A percentile compares a stretch with the other conserved stretches of the same genome.
Evolutionary conservation across 768 basidiomycete genomes (phyloP).

Genomic region (Russula compacta): DNA sequence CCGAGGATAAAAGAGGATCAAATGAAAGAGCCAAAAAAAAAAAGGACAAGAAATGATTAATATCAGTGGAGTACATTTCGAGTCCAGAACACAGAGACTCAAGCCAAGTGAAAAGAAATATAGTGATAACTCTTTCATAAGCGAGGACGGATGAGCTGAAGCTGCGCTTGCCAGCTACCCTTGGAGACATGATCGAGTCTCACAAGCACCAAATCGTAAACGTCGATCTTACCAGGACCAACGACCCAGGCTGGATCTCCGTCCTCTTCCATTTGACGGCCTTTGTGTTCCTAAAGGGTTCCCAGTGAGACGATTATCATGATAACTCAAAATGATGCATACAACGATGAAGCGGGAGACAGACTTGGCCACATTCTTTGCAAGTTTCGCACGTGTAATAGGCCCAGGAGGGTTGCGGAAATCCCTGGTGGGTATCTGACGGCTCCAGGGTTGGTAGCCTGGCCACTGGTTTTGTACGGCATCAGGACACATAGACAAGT

Average conservation of each 20-base stretch:
- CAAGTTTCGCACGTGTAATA: constrained; percentile 67
- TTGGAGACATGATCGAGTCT: constrained; percentile 77
- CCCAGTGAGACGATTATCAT: neutral
- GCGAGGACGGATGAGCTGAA: constrained; percentile 36
- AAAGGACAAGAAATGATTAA: neutral
- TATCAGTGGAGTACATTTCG: too few species aligned
- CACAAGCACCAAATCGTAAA: constrained; percentile 64
- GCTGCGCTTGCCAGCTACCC: constrained; percentile 75
- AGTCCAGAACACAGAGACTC: neutral
- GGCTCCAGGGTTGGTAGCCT: constrained; percentile 67
- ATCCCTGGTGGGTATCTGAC: constrained; percentile 77
- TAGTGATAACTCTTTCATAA: neutral
- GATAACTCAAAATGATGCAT: constrained; percentile 20
- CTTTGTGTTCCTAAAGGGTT: constrained; percentile 37
- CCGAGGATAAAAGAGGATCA: neutral
- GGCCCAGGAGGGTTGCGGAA: constrained; percentile 71
- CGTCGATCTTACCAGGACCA: constrained; percentile 43
- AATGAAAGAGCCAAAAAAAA: neutral
- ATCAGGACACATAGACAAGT: constrained; percentile 7
- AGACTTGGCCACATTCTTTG: constrained; percentile 73
- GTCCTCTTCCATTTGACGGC: constrained; percentile 52
- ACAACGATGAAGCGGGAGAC: constrained; percentile 60
- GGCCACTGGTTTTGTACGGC: constrained; percentile 48
- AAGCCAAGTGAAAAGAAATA: neutral
- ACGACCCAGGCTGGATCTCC: constrained; percentile 54